Conservation (phyloP, 2,329 filamentous ascomycete species). For the Aspergillus sp. region DNA sequence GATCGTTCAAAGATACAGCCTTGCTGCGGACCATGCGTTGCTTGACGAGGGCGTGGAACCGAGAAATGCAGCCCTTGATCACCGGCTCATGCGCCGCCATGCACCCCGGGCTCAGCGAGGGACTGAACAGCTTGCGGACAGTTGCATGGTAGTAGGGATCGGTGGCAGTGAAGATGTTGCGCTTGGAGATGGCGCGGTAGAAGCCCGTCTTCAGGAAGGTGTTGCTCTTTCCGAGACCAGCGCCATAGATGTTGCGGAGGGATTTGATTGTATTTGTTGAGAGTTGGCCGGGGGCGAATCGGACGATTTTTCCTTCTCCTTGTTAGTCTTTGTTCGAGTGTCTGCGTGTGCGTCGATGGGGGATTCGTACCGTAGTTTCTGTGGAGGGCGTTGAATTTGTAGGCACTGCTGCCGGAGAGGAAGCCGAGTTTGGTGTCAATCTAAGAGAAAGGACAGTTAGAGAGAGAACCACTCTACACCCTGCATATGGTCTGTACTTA, state of each 20-base stretch:
- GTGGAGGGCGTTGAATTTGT: conserved; percentile 26
- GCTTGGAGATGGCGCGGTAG: conserved; percentile 30
- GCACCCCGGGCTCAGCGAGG: conserved; percentile 28
- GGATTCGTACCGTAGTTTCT: conserved; percentile 22
- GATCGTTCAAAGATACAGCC: conserved; percentile 25
- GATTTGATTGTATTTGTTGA: conserved; percentile 32
- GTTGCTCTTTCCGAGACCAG: conserved; percentile 24
- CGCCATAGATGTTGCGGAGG: conserved; percentile 30
- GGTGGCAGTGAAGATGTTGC: conserved; percentile 31
- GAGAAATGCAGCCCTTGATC: conserved; percentile 27
- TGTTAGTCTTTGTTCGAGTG: not conserved
- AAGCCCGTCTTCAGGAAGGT: conserved; percentile 31
- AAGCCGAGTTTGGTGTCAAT: conserved; percentile 28
- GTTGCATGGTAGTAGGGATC: conserved; percentile 30
- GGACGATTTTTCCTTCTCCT: conserved; percentile 24
- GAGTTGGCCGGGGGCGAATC: conserved; percentile 30
- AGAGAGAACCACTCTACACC: no score
- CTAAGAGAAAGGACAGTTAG: conserved; percentile 13
- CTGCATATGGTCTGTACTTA: conserved; percentile 7
- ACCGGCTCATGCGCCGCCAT: conserved; percentile 29
- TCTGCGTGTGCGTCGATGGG: not conserved
- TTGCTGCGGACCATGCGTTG: conserved; percentile 11
- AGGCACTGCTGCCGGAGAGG: conserved; percentile 26
- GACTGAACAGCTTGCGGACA: conserved; percentile 31
- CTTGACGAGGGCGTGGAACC: conserved; percentile 26